Base-by-base conservation (phyloP, 345 rosid species). In the Citrus medica region DNA sequence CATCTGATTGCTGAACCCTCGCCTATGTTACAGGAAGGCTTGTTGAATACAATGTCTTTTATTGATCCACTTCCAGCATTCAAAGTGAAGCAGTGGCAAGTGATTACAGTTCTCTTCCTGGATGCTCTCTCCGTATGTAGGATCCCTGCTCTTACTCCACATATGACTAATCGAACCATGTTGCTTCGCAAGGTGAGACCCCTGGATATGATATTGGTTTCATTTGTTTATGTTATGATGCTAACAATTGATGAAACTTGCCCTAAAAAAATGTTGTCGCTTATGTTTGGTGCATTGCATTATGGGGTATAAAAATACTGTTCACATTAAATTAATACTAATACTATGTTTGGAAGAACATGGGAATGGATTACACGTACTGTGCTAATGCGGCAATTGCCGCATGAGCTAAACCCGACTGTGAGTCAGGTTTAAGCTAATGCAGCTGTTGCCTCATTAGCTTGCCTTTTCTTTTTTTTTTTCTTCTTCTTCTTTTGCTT, bases 41-140 rank as follows among this genome's bases (percentile, higher is more conserved):
- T 96, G 83, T 84, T 94, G 90, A 93, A 89, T 42, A 94, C 98
- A 25, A 92, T 94, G 97, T 84, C 97, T 53, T 92, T 96, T 73
- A 38, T 82, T 22, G 93, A 93, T 78, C 87, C 97, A 2, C 83
- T 93, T 79, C 97, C 97, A 1, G 84, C 95, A 19, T 86, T 92
- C 78, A 83, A 86, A 83, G 40, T 76, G 53, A 91, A 89, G 71
- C 97, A 92, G 76, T 96, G 98, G 99, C 89, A 87, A 85, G 92
- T 92, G 76, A 79, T 94, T 67, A 88, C 88, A 28, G 85, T 91
- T 82, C 91, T 96, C 67, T 89, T 91, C 67, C 28, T 96, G 32
- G 97, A 96, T 19, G 94, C 94, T 7, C 91, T 96, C 73, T 94
- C 97, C 4, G 87, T 96, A 14, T 82, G 83, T 65, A 90, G 90